Evolutionary conservation across 805 yeast genomes (phyloP).

Genomic region (Candida golubevii): DNA sequence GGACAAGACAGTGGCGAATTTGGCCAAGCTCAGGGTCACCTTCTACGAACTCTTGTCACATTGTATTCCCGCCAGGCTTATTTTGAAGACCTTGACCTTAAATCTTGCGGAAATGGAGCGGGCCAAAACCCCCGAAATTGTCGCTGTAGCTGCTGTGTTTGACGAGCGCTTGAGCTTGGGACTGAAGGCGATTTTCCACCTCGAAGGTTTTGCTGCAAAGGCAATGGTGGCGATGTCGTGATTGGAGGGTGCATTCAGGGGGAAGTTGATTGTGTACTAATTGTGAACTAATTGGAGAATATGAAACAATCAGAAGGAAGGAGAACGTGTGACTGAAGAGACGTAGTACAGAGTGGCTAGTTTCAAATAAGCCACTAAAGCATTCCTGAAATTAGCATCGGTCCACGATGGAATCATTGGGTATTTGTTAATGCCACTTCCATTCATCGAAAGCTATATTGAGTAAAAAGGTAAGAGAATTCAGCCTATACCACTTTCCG

Average conservation of each 20-base stretch:
- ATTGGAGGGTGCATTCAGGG: neutral
- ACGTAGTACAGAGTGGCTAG: no score
- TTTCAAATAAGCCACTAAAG: no score
- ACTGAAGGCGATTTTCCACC: conserved; percentile 83
- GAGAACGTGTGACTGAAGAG: no score
- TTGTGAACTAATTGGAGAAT: no score
- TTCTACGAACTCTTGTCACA: conserved; percentile 85
- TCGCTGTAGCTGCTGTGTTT: conserved; percentile 58
- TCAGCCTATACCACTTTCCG: no score
- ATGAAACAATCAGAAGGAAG: no score
- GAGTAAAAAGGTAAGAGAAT: no score
- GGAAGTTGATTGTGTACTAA: no score
- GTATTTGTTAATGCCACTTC: no score
- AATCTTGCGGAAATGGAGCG: conserved; percentile 35
- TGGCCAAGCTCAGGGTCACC: conserved; percentile 59
- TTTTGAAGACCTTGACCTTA: conserved; percentile 56
- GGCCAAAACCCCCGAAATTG: conserved; percentile 40
- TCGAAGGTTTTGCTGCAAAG: conserved; percentile 90
- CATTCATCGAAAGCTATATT: no score
- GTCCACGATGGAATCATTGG: no score
- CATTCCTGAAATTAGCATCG: no score
- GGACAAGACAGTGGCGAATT: conserved; percentile 59
- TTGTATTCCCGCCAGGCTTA: conserved; percentile 85
- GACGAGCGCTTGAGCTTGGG: conserved; percentile 90
- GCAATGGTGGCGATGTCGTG: conserved; percentile 56